A percentile compares a stretch with the other conserved stretches of the same genome.
Conservation (phyloP, 1,284 basidiomycete species). For the Waitea zeae region DNA sequence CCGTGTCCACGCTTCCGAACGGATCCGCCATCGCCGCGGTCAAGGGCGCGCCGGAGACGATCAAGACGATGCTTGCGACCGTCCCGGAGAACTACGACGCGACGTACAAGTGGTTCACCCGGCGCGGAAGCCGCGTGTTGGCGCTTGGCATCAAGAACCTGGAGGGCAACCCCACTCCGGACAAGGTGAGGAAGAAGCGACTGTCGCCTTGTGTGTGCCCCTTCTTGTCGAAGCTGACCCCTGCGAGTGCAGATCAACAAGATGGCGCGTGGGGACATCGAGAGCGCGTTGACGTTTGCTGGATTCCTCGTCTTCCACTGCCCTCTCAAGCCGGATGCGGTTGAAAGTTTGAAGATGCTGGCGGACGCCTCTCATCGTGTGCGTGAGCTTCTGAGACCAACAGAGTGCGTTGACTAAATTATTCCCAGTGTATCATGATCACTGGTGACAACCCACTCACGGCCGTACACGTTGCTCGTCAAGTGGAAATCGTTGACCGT, state of each 20-base stretch:
- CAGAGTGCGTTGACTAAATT: neutral
- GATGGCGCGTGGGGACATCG: slow-evolving; percentile 61
- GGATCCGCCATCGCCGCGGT: slow-evolving; percentile 52
- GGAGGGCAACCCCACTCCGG: slow-evolving; percentile 40
- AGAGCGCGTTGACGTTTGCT: slow-evolving; percentile 62
- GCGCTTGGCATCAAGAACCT: slow-evolving; percentile 79
- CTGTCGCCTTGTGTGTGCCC: neutral
- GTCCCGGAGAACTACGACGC: slow-evolving; percentile 77
- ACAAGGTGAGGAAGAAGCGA: slow-evolving; percentile 42
- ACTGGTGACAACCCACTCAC: slow-evolving; percentile 95
- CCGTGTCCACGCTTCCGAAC: slow-evolving; percentile 55
- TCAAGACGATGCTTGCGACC: slow-evolving; percentile 65
- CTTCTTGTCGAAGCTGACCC: neutral
- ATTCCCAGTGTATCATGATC: slow-evolving; percentile 80
- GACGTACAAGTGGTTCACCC: slow-evolving; percentile 85
- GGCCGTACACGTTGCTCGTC: slow-evolving; percentile 82
- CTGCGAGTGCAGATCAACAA: slow-evolving; percentile 55
- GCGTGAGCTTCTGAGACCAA: slow-evolving; percentile 15
- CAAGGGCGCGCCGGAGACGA: slow-evolving; percentile 91
- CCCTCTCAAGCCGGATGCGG: slow-evolving; percentile 85
- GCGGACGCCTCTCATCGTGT: slow-evolving; percentile 89
- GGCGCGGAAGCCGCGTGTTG: slow-evolving; percentile 80
- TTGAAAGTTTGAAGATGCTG: slow-evolving; percentile 80
- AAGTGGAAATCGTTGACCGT: slow-evolving; percentile 91
- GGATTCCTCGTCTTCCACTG: slow-evolving; percentile 96